Evolutionary conservation across 805 yeast genomes (phyloP), one percentile per base, ranked within the genome.

Genomic region (Saitoella complicata): DNA sequence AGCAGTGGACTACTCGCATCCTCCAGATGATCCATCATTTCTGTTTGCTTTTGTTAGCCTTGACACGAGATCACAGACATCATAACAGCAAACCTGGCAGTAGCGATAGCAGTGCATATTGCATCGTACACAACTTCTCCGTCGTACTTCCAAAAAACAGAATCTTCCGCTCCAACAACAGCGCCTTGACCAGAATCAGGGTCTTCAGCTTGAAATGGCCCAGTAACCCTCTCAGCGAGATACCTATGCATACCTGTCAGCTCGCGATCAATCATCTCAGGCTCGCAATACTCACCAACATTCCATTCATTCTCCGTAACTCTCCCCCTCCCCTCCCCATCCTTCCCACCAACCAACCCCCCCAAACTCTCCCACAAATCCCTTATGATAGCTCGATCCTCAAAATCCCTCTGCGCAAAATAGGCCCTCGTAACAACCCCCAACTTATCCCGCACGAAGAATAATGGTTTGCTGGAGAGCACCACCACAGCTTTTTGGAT

Each of bases 401-500:
- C 67, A 53, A 91, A 83, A 57, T 81, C 76, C 40, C 71, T 73
- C 57, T 91, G 98, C 42, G 75, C 68, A 57, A 91, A 91, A 60
- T 78, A 88, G 1, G 86, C 80, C 48, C 78, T 75, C 0, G 97
- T 87, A 32, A 88, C 83, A 30, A 91, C 84, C 40, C 94, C 80
- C 50, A 91, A 64, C 59, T 91, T 91, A 54, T 91, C 96, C 55
- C 80, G 81, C 46, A 91, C 75, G 49, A 86, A 94, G 0, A 71
- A 71, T 2, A 91, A 75, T 1, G 98, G 97, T 58, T 80, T 80
- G 47, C 83, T 71, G 4, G 82, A 73, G n/a, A 91, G 72, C 36
- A 91, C 78, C 5, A 91, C 95, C 31, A 91, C 73, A 0, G 94
- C 79, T 56, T 91, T 91, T 55, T 91, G 98, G 2, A 91, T 87